These are phyloP conservation scores for Pharus latifolius DNA, from an alignment of 176 grass and related monocot genomes.

Conservation along the genomic window DNA sequence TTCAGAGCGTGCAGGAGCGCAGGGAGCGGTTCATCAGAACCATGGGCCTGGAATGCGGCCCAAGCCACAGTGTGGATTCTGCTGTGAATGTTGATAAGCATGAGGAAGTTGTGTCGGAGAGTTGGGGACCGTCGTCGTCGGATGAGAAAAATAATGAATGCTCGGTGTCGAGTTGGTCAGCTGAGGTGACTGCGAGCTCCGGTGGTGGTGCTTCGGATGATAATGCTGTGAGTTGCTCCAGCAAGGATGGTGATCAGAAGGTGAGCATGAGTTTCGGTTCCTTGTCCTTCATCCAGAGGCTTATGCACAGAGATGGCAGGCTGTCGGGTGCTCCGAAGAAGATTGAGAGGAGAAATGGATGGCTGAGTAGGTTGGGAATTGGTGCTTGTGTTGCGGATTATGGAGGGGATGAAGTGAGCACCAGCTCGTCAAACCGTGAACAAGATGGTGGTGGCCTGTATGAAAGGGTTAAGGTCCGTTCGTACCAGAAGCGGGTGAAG, in stretches of 20 bases:
- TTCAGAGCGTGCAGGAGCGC: constrained; percentile 29
- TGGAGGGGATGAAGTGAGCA: constrained; percentile 33
- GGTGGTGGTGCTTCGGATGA: constrained; percentile 25
- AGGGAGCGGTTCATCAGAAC: constrained; percentile 49
- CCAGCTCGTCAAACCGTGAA: constrained; percentile 34
- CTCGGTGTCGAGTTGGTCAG: constrained; percentile 49
- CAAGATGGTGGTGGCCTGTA: constrained; percentile 17
- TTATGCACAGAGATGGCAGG: constrained; percentile 26
- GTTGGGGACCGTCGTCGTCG: constrained; percentile 14
- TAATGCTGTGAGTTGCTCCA: constrained; percentile 35
- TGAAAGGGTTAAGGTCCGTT: constrained; percentile 52
- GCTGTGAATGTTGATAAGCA: neutral
- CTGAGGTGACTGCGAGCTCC: constrained; percentile 31
- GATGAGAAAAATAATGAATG: constrained; percentile 40
- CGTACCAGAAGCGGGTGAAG: constrained; percentile 49
- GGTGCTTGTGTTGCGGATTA: constrained; percentile 25
- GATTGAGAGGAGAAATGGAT: constrained; percentile 39
- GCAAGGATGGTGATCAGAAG: constrained; percentile 23
- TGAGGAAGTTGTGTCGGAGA: constrained; percentile 5
- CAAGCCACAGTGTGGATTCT: neutral
- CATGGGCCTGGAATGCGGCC: constrained; percentile 35
- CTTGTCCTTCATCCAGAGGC: constrained; percentile 23
- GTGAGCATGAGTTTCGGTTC: constrained; percentile 36
- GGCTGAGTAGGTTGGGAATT: constrained; percentile 59
- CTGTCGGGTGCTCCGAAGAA: constrained; percentile 19